These are phyloP conservation scores for Xylariaceae sp. DNA, from an alignment of 2,329 filamentous ascomycete species.

Conservation along the genomic window DNA sequence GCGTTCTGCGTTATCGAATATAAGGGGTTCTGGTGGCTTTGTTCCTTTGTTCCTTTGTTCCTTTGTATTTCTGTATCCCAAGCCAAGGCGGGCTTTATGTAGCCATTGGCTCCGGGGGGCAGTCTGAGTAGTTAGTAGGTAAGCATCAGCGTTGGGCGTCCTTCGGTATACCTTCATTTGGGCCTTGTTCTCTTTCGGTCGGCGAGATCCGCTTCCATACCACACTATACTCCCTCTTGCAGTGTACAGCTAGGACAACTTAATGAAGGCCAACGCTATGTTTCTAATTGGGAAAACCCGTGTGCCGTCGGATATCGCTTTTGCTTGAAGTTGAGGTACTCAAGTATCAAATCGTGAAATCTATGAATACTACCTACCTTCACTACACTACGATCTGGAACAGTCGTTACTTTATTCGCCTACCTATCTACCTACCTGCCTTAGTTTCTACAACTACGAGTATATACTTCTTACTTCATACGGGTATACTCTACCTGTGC, in stretches of 20 bases:
- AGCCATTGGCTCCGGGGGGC: no score
- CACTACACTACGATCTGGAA: no score
- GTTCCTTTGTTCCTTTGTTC: neutral
- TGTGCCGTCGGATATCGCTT: no score
- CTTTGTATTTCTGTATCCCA: neutral
- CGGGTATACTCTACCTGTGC: no score
- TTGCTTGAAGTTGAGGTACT: no score
- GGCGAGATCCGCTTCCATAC: neutral
- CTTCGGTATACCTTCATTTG: conserved; percentile 1
- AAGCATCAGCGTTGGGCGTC: conserved; percentile 19
- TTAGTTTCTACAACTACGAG: no score
- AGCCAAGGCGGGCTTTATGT: neutral
- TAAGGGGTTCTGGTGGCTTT: neutral
- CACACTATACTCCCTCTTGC: neutral
- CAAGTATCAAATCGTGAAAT: no score
- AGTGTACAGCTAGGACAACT: neutral
- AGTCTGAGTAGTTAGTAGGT: neutral
- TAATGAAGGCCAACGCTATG: neutral
- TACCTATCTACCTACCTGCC: no score
- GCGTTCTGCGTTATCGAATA: conserved; percentile 9
- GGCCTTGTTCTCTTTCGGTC: neutral
- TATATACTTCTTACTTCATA: no score
- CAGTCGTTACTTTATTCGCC: no score
- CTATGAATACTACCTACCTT: no score
- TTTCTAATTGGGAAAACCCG: neutral